Evolutionary conservation across 805 yeast species (phyloP), one percentile per base, ranked within the genome.

Genomic region (Saturnispora silvae): DNA sequence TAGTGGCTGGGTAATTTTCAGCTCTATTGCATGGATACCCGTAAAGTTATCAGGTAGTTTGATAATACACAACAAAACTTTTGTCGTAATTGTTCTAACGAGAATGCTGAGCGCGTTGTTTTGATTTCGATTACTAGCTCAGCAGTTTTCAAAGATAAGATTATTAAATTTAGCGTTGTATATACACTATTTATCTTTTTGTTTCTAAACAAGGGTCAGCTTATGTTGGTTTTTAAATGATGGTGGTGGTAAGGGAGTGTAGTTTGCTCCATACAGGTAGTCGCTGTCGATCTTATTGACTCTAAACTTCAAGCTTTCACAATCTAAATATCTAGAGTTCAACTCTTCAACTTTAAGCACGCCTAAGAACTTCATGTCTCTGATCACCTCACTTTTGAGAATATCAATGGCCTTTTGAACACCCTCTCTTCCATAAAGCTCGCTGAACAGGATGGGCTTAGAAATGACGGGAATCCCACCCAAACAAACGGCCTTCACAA

Each of bases 341-440:
- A 73, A 56, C 9, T 72, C 69, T n/a, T 54, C 60, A 13, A 78
- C 49, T 4, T 54, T 51, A 15, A 60, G 65, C 1, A 68, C 81
- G 3, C 85, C 86, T 30, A 78, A 56, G 16, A 78, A 59, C 40
- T 77, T 63, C 81, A 78, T 70, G 42, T 71, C 70, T 60, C 73
- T 67, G 32, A 64, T 57, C 56, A 77, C 64, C 47, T 78, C 84
- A 20, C 63, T 68, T 44, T 70, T 65, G 49, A 78, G 57, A 4
- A 77, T 61, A 43, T 70, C 73, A 27, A 44, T 34, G 17, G 43
- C 42, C 14, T 34, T 39, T 30, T 53, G 54, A 10, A 79, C 85
- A n/a, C 94, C 94, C 5, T 61, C 73, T 45, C 72, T 82, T 3
- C 94, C 92, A 47, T 81, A 82, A 15, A 81, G 68, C 75, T 80